These are phyloP conservation scores for Metschnikowia arizonensis DNA, from an alignment of 805 yeast species.

Conservation along the genomic window DNA sequence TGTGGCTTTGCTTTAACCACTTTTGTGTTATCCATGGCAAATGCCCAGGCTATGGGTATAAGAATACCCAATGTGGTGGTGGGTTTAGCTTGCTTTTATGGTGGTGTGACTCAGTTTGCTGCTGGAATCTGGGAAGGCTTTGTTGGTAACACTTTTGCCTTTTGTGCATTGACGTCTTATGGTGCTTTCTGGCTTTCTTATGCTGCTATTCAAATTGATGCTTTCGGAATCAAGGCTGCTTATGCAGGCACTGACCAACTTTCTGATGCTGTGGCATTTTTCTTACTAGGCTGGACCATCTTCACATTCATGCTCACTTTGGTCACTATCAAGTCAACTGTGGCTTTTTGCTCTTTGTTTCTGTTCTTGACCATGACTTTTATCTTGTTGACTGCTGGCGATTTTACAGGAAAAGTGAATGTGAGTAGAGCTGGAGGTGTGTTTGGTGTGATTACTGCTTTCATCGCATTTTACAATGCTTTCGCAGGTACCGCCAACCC, in stretches of 20 bases:
- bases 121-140: slow-evolving; percentile 21
- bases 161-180: slow-evolving; percentile 19
- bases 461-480: slow-evolving; percentile 40
- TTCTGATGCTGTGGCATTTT: slow-evolving; percentile 33
- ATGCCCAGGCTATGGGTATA: slow-evolving; percentile 21
- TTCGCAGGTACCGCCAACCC: slow-evolving; percentile 36
- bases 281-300: slow-evolving; percentile 38
- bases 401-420: slow-evolving; percentile 24
- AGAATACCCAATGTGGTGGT: slow-evolving; percentile 14
- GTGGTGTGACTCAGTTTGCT: slow-evolving; percentile 18
- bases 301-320: slow-evolving; percentile 36
- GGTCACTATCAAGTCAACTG: slow-evolving; percentile 37
- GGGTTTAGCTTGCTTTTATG: slow-evolving; percentile 20
- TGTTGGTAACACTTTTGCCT: slow-evolving; percentile 20
- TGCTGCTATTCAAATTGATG: slow-evolving; percentile 54
- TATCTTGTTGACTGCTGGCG: slow-evolving; percentile 34
- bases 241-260: slow-evolving; percentile 28
- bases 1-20: slow-evolving; percentile 21
- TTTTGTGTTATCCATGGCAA: slow-evolving; percentile 19
- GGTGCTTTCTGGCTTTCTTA: slow-evolving; percentile 72
- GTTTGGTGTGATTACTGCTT: slow-evolving; percentile 38
- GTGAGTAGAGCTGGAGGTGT: slow-evolving; percentile 40
- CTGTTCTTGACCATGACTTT: slow-evolving; percentile 31
- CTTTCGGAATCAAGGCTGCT: slow-evolving; percentile 58
- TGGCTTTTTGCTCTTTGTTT: slow-evolving; percentile 33